phyloP scores from a whole-genome alignment of 768 basidiomycete genomes.

The Suillus placidus region DNA sequence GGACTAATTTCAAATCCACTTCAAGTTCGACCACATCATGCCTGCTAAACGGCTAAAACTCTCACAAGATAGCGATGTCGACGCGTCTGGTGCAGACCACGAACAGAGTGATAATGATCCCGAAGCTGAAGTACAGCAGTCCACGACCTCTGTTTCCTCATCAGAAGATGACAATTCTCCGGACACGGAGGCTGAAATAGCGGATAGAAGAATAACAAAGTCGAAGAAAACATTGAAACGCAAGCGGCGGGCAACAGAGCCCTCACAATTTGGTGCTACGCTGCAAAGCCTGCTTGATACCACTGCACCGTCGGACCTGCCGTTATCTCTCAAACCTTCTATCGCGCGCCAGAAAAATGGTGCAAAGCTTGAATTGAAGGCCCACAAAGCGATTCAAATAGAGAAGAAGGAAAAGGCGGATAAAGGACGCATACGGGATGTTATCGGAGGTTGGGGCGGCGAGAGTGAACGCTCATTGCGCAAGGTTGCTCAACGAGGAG shows the following conservation, averaged over 20 bases:
- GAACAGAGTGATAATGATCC: constrained; percentile 8
- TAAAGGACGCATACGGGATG: constrained; percentile 63
- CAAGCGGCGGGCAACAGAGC: constrained; percentile 78
- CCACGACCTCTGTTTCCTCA: constrained; percentile 7
- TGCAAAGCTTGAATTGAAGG: constrained; percentile 72
- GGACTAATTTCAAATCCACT: neutral
- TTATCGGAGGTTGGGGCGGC: constrained; percentile 88
- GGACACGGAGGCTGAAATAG: constrained; percentile 70
- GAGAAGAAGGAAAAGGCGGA: constrained; percentile 79
- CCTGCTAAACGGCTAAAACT: constrained; percentile 58
- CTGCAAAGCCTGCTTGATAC: constrained; percentile 75
- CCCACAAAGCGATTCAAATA: constrained; percentile 68
- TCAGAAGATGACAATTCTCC: constrained; percentile 23
- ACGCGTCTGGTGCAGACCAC: constrained; percentile 6
- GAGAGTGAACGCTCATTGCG: constrained; percentile 75
- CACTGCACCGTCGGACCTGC: constrained; percentile 66
- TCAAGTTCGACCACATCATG: constrained; percentile 38
- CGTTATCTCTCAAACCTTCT: constrained; percentile 80
- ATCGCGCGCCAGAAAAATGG: constrained; percentile 69
- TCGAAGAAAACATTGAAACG: constrained; percentile 82
- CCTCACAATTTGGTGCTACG: constrained; percentile 73
- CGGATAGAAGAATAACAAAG: constrained; percentile 55
- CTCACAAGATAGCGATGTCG: constrained; percentile 24
- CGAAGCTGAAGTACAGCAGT: constrained; percentile 8
- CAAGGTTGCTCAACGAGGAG: constrained; percentile 87